Evolutionary conservation across 2,329 filamentous ascomycete genomes (phyloP), one percentile per base, ranked within the genome.

Genomic region (Sphaerostilbella broomeana): DNA sequence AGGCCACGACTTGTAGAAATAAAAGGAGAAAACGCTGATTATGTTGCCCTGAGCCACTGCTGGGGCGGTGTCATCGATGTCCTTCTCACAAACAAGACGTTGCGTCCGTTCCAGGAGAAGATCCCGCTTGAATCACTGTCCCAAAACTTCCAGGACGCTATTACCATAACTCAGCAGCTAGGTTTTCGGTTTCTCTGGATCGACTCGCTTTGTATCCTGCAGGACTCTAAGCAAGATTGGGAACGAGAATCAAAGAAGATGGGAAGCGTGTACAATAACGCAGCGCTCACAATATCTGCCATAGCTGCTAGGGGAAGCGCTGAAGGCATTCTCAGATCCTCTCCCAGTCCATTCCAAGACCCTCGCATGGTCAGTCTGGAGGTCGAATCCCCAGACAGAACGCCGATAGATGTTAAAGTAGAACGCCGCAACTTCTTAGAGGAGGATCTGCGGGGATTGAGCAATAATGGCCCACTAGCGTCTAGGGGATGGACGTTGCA

Each of bases 161-260:
- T 51, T 16, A 24, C 3, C 2, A 27, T 49, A 5, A 45, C 49
- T 9, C 41, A 38, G 2, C 35, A 30, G 4, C 42, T 51, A 16
- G 44, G 44, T 1, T 37, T 49, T 15, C 38, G 35, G 5, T 51
- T 51, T 16, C 20, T 51, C 4, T 51, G 49, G 48, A 48, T 51
- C 2, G 48, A 51, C 11, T 34, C 42, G 2, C 13, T 51, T 2
- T 51, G 49, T 13, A 51, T 51, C 12, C 40, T 51, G 17, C 50
- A 53, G 17, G 48, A 48, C 29, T 40, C 40, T 4, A 38, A 35
- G n/a, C 20, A 32, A 4, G 49, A 52, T 17, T 52, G 46, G 47
- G 38, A 41, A 4, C 16, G 13, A 1, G 44, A 52, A 44, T 40
- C 43, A 0, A 38, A 32, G 6, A 47, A 35, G 30, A 45, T 47